Evolutionary conservation across 2,329 filamentous ascomycete genomes (phyloP), one percentile per base, ranked within the genome.

Genomic region (Tolypocladium amazonense): DNA sequence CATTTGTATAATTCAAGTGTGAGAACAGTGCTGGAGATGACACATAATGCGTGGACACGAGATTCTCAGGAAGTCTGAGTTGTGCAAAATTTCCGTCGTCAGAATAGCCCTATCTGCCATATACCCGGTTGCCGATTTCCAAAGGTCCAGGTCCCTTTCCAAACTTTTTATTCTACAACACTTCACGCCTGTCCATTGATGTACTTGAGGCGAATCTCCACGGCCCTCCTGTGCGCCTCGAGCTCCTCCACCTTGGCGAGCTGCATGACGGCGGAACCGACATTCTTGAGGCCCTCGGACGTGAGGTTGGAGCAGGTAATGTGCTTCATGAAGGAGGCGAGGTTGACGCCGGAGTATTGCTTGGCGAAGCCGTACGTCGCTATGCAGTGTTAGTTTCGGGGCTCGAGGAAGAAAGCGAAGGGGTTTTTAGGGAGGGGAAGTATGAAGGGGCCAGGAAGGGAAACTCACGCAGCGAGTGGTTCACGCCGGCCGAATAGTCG

Each of bases 341-440:
- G 83, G 74, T 96, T 99, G 70, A 99, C 94, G 58, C 94, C 94
- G 7, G 92, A 97, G 78, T 99, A 99, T 75, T 99, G 94, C 77
- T 96, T 96, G 56, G 94, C 94, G 69, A 96, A 99, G 47, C 94
- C 94, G 71, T 97, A 99, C 0, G 94, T 99, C 58, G 94, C 92
- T 96, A 66, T 3, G 14, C 39, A 25, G 23, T 23, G 59, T 68
- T 61, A 68, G 66, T 23, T 35, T 35, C 20, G 5, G 27, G 38
- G 30, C 38, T 54, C 27, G 30, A 33, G 20, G 15, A 55, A 60
- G 33, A 47, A 50, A 20, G 25, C 1, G 18, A 18, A 18, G 18
- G 39, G 39, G 1, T 5, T 12, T 2, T 33, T 20, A 39, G 9
- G 20, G 38, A 52, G 57, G 55, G 37, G 53, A 27, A 38, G n/a